These are phyloP conservation scores for Sabuloglossum arenarium DNA, from an alignment of 495 filamentous ascomycete genomes.

Conservation along the genomic window DNA sequence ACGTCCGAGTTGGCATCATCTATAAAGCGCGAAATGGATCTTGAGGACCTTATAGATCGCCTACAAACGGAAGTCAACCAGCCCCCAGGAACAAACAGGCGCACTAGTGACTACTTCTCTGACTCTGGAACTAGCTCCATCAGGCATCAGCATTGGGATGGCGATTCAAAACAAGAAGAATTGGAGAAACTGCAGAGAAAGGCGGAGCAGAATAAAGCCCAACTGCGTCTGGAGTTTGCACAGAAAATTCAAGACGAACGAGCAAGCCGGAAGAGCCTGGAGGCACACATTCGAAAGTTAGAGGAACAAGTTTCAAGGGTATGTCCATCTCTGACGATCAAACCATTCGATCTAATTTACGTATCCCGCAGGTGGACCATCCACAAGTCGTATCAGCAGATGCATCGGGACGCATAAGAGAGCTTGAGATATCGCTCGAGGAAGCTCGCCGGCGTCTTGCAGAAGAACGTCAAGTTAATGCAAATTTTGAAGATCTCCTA, in stretches of 20 bases:
- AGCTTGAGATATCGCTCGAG: slow-evolving; percentile 63
- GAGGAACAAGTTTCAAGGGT: slow-evolving; percentile 41
- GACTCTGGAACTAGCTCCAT: slow-evolving; percentile 81
- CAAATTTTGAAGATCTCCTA: slow-evolving; percentile 83
- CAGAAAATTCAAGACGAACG: slow-evolving; percentile 75
- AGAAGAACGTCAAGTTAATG: slow-evolving; percentile 74
- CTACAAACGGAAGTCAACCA: slow-evolving; percentile 52
- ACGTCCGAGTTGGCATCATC: slow-evolving; percentile 80
- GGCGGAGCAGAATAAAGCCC: slow-evolving; percentile 80
- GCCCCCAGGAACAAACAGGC: slow-evolving; percentile 28
- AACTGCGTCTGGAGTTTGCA: slow-evolving; percentile 63
- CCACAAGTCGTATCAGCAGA: slow-evolving; percentile 25
- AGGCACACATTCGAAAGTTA: slow-evolving; percentile 60
- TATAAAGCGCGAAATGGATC: slow-evolving; percentile 86
- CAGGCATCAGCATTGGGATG: slow-evolving; percentile 40
- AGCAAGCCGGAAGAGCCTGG: slow-evolving; percentile 45
- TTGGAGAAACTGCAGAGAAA: slow-evolving; percentile 62
- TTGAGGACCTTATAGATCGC: slow-evolving; percentile 82
- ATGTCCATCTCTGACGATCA: not conserved
- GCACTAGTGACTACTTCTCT: slow-evolving; percentile 95
- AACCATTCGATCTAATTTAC: not conserved
- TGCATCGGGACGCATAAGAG: slow-evolving; percentile 34
- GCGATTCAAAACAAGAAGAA: slow-evolving; percentile 54
- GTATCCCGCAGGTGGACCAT: slow-evolving; percentile 16
- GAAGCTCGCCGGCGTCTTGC: slow-evolving; percentile 58